Base-by-base conservation (phyloP, 2,329 filamentous ascomycete genomes). In the Aspergillus sp. region DNA sequence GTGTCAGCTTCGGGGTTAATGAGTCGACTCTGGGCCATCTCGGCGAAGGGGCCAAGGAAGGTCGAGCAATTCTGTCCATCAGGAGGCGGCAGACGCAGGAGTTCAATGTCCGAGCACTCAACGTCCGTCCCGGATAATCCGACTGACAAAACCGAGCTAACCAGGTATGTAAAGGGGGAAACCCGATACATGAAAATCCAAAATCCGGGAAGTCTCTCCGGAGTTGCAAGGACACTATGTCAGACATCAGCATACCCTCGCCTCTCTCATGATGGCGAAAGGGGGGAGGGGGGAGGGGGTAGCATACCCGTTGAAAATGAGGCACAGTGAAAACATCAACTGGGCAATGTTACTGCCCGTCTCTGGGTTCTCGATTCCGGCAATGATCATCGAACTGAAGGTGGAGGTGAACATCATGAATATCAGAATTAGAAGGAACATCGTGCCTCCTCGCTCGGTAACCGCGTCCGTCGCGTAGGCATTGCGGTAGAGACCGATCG, bases 181-280 rank as follows among this genome's bases (percentile, higher is more conserved):
- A 86, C 79, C 26, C 85, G 82, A 73, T 91, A 90, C 89, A 91
- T 91, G 77, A 90, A 91, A 61, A 86, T 85, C 89, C 89, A 92
- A 78, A 92, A 92, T 0, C 85, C 81, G 0, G 89, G 89, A 1
- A 92, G 79, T 0, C 81, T 79, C 3, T 69, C 60, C 0, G 87
- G 84, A 0, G 81, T 73, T 60, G 88, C 85, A 56, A 91, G 76
- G 3, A 91, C 88, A 70, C 87, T 74, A 24, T 49, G 50, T 47
- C 16, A 46, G 6, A 36, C 20, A 29, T 39, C 54, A 53, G 51
- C 20, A 54, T 22, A 5, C 18, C 39, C 20, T 54, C 20, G 6
- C n/a, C 16, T 29, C 52, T 45, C 36, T 4, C 16, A 24, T 12
- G 2, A 29, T 14, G 24, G 24, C 24, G 26, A 9, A 29, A 12